Conservation (phyloP, 768 basidiomycete genomes). For the Exidia glandulosa region DNA sequence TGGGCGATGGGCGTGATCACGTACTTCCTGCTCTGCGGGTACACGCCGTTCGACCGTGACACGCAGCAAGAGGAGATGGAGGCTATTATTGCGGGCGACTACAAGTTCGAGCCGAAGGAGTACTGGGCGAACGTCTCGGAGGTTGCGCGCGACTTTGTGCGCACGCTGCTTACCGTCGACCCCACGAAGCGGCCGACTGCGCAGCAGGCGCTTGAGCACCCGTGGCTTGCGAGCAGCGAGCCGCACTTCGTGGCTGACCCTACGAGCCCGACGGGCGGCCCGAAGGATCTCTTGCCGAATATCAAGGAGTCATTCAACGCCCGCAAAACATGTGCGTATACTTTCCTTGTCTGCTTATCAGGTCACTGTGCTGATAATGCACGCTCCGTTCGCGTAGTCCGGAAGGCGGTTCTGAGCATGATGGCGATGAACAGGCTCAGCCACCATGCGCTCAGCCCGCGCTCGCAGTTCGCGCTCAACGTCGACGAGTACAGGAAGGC, state of each 20-base stretch:
- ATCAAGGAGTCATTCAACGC: constrained; percentile 88
- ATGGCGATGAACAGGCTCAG: constrained; percentile 73
- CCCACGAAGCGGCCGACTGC: constrained; percentile 73
- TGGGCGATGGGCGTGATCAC: constrained; percentile 99
- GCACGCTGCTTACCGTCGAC: constrained; percentile 74
- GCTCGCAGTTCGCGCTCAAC: constrained; percentile 40
- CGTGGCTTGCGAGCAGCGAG: constrained; percentile 61
- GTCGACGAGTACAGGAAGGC: constrained; percentile 68
- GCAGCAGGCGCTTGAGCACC: constrained; percentile 54
- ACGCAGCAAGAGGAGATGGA: constrained; percentile 83
- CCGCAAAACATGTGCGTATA: constrained; percentile 75
- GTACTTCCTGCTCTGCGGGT: constrained; percentile 86
- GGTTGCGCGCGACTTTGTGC: constrained; percentile 76
- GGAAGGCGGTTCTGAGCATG: constrained; percentile 78
- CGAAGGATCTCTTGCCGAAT: constrained; percentile 73
- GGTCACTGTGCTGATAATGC: background rate
- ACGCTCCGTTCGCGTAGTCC: constrained; percentile 62
- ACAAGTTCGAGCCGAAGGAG: constrained; percentile 79
- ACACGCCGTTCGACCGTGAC: constrained; percentile 96
- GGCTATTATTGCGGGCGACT: constrained; percentile 88
- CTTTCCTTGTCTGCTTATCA: background rate
- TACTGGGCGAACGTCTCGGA: constrained; percentile 82
- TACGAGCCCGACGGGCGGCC: constrained; percentile 42
- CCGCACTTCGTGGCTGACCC: constrained; percentile 65
- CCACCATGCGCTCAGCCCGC: constrained; percentile 28